Evolutionary conservation across 805 yeast genomes (phyloP).

Genomic region (Tetrapisispora namnaoensis): DNA sequence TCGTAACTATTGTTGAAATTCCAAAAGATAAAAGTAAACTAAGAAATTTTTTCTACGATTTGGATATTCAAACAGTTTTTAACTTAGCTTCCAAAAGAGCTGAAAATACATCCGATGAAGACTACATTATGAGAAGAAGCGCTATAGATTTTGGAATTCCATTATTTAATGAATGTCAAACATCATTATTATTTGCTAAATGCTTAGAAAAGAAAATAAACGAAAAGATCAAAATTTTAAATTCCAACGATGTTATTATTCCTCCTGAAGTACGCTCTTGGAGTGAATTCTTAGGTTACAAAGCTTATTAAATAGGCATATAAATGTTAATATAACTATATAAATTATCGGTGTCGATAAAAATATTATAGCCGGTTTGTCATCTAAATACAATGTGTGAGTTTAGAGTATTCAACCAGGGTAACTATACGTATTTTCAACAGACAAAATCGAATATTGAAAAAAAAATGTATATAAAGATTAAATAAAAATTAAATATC

Average conservation of each 20-base stretch:
- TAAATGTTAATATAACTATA: background rate
- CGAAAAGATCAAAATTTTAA: conserved; percentile 36
- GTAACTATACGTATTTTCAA: no score
- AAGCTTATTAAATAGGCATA: background rate
- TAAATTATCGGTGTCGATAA: background rate
- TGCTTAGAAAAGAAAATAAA: conserved; percentile 66
- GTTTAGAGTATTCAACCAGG: no score
- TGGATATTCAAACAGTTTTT: conserved; percentile 79
- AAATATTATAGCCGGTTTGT: no score
- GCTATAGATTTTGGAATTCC: conserved; percentile 98
- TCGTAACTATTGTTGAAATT: conserved; percentile 63
- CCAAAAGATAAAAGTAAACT: conserved; percentile 87
- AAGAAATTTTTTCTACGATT: conserved; percentile 84
- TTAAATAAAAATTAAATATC: no score
- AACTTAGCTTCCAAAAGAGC: conserved; percentile 90
- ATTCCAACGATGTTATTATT: conserved; percentile 44
- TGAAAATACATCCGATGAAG: conserved; percentile 71
- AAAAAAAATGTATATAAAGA: no score
- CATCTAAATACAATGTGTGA: no score
- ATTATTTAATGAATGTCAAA: conserved; percentile 91
- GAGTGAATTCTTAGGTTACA: conserved; percentile 69
- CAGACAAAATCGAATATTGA: no score
- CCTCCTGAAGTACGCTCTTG: conserved; percentile 89
- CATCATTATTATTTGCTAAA: conserved; percentile 76
- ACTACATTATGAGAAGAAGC: conserved; percentile 96